Base-by-base conservation (phyloP, 2,329 filamentous ascomycete species). In the Ceratocystis alfenasii region DNA sequence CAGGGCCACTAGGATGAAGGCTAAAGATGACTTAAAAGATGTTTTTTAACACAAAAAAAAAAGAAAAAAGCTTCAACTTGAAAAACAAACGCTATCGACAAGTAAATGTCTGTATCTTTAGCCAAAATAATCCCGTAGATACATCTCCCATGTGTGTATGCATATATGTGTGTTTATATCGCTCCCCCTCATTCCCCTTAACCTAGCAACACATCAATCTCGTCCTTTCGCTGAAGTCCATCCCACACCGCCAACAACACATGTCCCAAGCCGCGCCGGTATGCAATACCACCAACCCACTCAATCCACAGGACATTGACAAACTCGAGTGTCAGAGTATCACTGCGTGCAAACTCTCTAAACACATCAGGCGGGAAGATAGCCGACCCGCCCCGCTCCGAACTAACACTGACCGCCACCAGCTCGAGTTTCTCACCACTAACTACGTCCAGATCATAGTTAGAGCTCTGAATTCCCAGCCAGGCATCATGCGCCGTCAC, bases 231-330 rank as follows among this genome's bases (percentile, higher is more conserved):
- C 5, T 73, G 74, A 53, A 77, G 73, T 3, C 72, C 72, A 36
- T 77, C 75, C 77, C 77, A 79, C 0, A 73, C 74, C 68, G 73
- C 73, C 66, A 74, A 71, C 60, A 79, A 64, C 4, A 79, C 73
- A 69, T 78, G 77, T 0, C 77, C 77, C 33, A 79, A 71, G 2
- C 77, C 77, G 33, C 77, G 70, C 20, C 77, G 70, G 66, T 76
- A 78, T 5, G 74, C 74, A 65, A 79, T 72, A 17, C 74, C 77
- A 8, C 76, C 76, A 22, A 79, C 77, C 28, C 76, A 71, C 72
- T 79, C 77, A 20, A 79, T 74, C 77, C 77, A 79, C 41, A 79
- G 69, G 48, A 79, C 77, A 33, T 79, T 79, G 20, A 79, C 75
- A 70, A 79, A 76, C 66, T 80, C 77, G 33, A 80, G 71, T 41